A percentile compares a stretch with the other conserved stretches of the same genome.
Conservation (phyloP, 176 grass and related monocot genomes). For the Eragrostis nindensis region DNA sequence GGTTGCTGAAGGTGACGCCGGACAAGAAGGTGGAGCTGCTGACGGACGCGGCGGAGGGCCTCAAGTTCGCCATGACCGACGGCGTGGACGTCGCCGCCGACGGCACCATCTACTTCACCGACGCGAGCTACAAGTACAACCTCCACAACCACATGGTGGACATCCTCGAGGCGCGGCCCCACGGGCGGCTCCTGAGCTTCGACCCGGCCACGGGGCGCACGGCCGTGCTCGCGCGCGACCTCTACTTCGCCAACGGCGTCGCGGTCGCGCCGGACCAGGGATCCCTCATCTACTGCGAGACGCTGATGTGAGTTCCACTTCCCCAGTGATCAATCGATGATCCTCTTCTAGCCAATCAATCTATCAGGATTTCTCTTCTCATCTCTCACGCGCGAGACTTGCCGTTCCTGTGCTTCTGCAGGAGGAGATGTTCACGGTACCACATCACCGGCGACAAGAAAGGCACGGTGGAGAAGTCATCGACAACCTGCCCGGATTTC, state of each 20-base stretch:
- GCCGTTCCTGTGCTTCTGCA: constrained; percentile 1
- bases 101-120: constrained; percentile 78
- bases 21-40: constrained; percentile 57
- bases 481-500: constrained; percentile 66
- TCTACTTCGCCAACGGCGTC: constrained; percentile 83
- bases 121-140: constrained; percentile 74
- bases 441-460: constrained; percentile 64
- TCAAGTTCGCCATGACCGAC: constrained; percentile 71
- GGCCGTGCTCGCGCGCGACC: constrained; percentile 56
- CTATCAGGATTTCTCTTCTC: background rate
- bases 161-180: constrained; percentile 56
- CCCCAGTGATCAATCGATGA: background rate
- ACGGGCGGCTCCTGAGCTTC: constrained; percentile 76
- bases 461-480: constrained; percentile 54
- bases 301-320: constrained; percentile 66
- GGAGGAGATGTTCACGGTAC: constrained; percentile 79
- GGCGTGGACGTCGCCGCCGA: constrained; percentile 77
- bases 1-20: constrained; percentile 58
- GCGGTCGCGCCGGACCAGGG: constrained; percentile 66
- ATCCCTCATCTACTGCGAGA: constrained; percentile 83
- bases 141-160: constrained; percentile 39
- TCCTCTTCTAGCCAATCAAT: background rate
- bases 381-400: background rate
- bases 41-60: constrained; percentile 58
- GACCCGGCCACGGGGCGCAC: constrained; percentile 60